These are phyloP conservation scores for Alternaria metachromatica DNA, from an alignment of 2,329 filamentous ascomycete genomes.

Conservation along the genomic window DNA sequence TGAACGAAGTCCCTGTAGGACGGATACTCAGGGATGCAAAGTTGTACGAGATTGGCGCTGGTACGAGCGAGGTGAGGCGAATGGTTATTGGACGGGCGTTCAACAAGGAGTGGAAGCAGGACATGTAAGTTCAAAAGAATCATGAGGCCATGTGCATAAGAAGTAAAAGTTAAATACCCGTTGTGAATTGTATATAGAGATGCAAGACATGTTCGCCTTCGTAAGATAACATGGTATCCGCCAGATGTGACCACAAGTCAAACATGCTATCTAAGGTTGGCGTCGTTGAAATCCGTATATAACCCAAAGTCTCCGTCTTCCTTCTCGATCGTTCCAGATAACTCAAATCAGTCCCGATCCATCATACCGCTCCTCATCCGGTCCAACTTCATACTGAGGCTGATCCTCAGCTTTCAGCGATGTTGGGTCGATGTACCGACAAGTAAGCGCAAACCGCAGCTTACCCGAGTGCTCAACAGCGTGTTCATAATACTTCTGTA, in stretches of 20 bases:
- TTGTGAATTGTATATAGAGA: background rate
- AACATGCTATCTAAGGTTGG: background rate
- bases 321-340: background rate
- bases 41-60: constrained; percentile 95
- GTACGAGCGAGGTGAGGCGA: constrained; percentile 89
- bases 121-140: constrained; percentile 9
- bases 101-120: constrained; percentile 75
- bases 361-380: constrained; percentile 48
- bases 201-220: background rate
- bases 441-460: constrained; percentile 65
- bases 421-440: constrained; percentile 58
- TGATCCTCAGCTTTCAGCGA: constrained; percentile 50
- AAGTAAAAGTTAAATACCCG: constrained; percentile 3
- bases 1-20: constrained; percentile 93
- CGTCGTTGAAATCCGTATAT: background rate
- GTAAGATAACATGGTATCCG: background rate
- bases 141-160: background rate
- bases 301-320: background rate
- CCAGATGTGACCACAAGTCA: background rate
- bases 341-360: constrained; percentile 23
- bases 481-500: constrained; percentile 69
- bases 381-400: constrained; percentile 47
- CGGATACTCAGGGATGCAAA: constrained; percentile 79
- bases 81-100: constrained; percentile 95
- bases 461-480: constrained; percentile 59